Percentiles rank a stretch among this genome's conserved stretches.
phyloP scores from a whole-genome alignment of 768 basidiomycete species.

The Daedaleopsis nitida region DNA sequence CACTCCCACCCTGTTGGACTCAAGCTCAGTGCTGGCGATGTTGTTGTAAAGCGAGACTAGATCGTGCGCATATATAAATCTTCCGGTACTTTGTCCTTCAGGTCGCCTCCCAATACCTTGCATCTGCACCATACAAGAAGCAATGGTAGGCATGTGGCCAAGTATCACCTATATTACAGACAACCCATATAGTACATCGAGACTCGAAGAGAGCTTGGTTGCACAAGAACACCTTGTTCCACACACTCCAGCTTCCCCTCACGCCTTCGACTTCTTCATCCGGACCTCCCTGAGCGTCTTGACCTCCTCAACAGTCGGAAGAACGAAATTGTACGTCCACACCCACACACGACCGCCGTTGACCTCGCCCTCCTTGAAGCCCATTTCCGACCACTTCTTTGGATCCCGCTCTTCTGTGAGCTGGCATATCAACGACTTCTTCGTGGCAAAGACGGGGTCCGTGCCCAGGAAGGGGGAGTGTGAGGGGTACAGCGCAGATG shows the following conservation, averaged over 20 bases:
- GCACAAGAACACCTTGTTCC: neutral
- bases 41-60: constrained; percentile 37
- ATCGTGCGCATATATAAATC: neutral
- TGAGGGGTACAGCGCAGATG: constrained; percentile 36
- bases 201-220: neutral
- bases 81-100: constrained; percentile 12
- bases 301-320: constrained; percentile 33
- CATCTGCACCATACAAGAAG: neutral
- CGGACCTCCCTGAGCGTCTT: constrained; percentile 24
- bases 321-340: constrained; percentile 35
- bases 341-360: constrained; percentile 33
- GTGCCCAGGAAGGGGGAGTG: constrained; percentile 39
- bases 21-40: constrained; percentile 36
- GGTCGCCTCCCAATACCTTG: neutral
- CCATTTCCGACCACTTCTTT: constrained; percentile 30
- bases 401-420: constrained; percentile 31
- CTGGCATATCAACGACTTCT: constrained; percentile 35
- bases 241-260: neutral
- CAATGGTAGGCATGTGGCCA: neutral
- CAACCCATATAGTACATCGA: neutral
- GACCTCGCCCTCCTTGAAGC: constrained; percentile 35
- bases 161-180: neutral
- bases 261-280: constrained; percentile 17
- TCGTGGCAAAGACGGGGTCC: constrained; percentile 38
- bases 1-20: constrained; percentile 62